Percentiles rank a stretch among this genome's conserved stretches.
Evolutionary conservation across 129 eudicot genomes (phyloP).

Genomic region (Flaveria robusta): DNA sequence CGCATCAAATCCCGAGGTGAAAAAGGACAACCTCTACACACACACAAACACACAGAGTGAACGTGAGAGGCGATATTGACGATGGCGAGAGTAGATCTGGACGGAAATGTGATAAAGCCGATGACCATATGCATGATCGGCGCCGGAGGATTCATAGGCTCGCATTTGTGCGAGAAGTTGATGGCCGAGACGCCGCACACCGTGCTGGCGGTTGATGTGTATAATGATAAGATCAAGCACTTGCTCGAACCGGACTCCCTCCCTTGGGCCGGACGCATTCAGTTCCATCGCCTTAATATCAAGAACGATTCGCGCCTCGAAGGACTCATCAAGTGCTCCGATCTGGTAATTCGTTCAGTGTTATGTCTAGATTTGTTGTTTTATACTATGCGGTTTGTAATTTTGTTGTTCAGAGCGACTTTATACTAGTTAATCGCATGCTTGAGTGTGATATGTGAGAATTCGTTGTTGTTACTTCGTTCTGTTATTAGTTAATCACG

Average conservation of each 20-base stretch:
- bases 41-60: conserved; percentile 3
- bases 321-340: conserved; percentile 92
- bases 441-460: conserved; percentile 1
- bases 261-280: conserved; percentile 80
- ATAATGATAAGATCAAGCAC: conserved; percentile 93
- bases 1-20: conserved; percentile 8
- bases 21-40: conserved; percentile 1
- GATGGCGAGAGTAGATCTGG: conserved; percentile 82
- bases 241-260: conserved; percentile 73
- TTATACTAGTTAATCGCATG: background rate
- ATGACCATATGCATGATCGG: conserved; percentile 96
- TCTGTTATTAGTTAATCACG: background rate
- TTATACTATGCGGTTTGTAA: background rate
- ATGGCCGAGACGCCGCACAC: conserved; percentile 79
- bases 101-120: conserved; percentile 73
- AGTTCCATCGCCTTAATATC: conserved; percentile 88
- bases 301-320: conserved; percentile 96
- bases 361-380: conserved; percentile 13
- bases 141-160: conserved; percentile 98
- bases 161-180: conserved; percentile 93
- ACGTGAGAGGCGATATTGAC: conserved; percentile 19
- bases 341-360: conserved; percentile 58
- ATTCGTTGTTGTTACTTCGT: background rate
- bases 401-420: background rate
- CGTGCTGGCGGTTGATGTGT: conserved; percentile 88